A percentile compares a stretch with the other conserved stretches of the same genome.
Conservation (phyloP, 169 alveolate species). For the Eimeria tenella region DNA sequence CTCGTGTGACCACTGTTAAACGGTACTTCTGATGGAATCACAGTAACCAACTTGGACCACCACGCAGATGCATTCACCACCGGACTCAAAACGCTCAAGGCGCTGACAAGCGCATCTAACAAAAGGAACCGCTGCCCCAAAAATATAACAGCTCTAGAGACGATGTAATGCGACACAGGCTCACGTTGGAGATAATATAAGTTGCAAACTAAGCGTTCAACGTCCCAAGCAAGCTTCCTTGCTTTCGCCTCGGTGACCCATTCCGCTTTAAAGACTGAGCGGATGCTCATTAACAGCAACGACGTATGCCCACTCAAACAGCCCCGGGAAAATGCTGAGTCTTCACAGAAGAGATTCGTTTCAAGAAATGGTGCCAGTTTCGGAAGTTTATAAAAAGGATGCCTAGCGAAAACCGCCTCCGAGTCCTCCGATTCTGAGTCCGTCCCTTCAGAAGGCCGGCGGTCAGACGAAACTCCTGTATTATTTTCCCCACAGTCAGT, state of each 20-base stretch:
- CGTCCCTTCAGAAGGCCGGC: too few species aligned
- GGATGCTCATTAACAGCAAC: not conserved
- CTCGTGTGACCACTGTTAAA: not conserved
- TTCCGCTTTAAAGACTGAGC: not conserved
- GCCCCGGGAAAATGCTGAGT: not conserved
- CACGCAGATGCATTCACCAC: not conserved
- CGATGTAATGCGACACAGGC: not conserved
- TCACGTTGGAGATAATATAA: not conserved
- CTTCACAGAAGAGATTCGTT: not conserved
- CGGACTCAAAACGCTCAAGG: not conserved
- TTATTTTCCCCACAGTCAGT: too few species aligned
- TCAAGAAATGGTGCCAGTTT: not conserved
- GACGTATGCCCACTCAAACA: not conserved
- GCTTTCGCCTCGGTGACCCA: not conserved
- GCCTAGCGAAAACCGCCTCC: too few species aligned
- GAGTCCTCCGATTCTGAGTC: too few species aligned
- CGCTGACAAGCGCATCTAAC: not conserved
- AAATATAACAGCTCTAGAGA: not conserved
- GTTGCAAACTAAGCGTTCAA: not conserved
- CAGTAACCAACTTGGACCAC: not conserved
- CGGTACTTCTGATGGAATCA: not conserved
- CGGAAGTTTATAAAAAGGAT: not conserved
- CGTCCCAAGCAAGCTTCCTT: not conserved
- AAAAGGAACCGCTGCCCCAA: conserved; percentile 20
- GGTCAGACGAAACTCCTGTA: too few species aligned